Evolutionary conservation across 2,329 filamentous ascomycete species (phyloP).

Genomic region (Graphilbum ipis-grandicollis): DNA sequence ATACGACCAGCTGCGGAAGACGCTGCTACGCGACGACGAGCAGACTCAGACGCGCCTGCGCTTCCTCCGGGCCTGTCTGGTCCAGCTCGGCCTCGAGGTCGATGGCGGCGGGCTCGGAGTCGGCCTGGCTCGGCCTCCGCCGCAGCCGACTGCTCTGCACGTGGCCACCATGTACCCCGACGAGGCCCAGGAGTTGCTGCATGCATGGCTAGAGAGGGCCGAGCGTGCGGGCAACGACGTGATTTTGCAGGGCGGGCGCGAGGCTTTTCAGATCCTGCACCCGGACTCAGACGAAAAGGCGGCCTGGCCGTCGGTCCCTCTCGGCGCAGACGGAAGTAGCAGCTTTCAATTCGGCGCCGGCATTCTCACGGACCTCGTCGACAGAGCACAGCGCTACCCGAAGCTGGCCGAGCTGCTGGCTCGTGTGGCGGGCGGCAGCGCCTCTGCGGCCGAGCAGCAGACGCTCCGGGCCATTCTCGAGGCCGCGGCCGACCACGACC

Average conservation of each 20-base stretch:
- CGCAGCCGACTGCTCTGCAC: slow-evolving; percentile 65
- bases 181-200: slow-evolving; percentile 40
- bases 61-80: slow-evolving; percentile 66
- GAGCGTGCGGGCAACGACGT: slow-evolving; percentile 48
- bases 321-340: slow-evolving; percentile 17
- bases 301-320: slow-evolving; percentile 5
- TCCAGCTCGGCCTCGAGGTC: slow-evolving; percentile 67
- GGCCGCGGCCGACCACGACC: slow-evolving; percentile 4
- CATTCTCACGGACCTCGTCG: slow-evolving; percentile 7
- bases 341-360: slow-evolving; percentile 3
- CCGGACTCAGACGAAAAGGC: slow-evolving; percentile 27
- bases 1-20: slow-evolving; percentile 53
- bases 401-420: slow-evolving; percentile 23
- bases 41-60: slow-evolving; percentile 36
- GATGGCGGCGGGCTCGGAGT: slow-evolving; percentile 54
- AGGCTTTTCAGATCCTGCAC: slow-evolving; percentile 65
- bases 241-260: slow-evolving; percentile 63
- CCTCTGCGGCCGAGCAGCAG: slow-evolving; percentile 9
- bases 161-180: slow-evolving; percentile 51
- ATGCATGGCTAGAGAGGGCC: slow-evolving; percentile 49
- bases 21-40: slow-evolving; percentile 45
- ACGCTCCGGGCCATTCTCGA: slow-evolving; percentile 6
- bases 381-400: slow-evolving; percentile 8
- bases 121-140: slow-evolving; percentile 49
- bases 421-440: slow-evolving; percentile 25